Percentiles rank a stretch among this genome's conserved stretches.
phyloP scores from a whole-genome alignment of 768 basidiomycete species.

The Hygrocybe coccinea region DNA sequence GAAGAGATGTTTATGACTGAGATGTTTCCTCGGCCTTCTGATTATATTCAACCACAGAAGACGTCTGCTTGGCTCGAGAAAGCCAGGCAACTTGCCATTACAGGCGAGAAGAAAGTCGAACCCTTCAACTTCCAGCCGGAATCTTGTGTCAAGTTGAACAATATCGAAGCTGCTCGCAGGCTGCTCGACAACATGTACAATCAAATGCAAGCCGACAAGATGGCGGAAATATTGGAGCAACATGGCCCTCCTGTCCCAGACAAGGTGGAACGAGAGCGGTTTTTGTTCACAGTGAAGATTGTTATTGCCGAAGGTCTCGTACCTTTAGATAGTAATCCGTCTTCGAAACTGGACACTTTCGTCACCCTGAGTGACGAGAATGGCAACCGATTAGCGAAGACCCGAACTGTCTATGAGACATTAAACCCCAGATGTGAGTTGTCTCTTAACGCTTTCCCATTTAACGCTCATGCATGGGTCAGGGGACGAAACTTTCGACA shows the following conservation, averaged over 20 bases:
- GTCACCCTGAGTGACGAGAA: constrained; percentile 92
- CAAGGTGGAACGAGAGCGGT: constrained; percentile 61
- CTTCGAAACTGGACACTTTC: constrained; percentile 84
- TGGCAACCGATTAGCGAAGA: constrained; percentile 87
- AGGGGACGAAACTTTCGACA: constrained; percentile 98
- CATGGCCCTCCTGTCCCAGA: constrained; percentile 66
- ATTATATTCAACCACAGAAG: constrained; percentile 78
- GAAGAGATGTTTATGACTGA: constrained; percentile 91
- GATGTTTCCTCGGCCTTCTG: constrained; percentile 83
- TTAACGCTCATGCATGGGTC: constrained; percentile 11
- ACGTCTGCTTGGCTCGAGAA: constrained; percentile 86
- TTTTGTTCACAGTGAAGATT: constrained; percentile 92
- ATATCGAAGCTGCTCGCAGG: constrained; percentile 86
- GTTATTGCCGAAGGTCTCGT: constrained; percentile 87
- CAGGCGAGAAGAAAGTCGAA: constrained; percentile 87
- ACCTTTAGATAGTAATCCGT: constrained; percentile 67
- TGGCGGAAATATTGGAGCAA: constrained; percentile 57
- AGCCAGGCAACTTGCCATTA: constrained; percentile 67
- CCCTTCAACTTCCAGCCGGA: constrained; percentile 92
- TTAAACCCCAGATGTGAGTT: constrained; percentile 82
- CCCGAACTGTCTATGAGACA: constrained; percentile 91
- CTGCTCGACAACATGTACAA: constrained; percentile 92
- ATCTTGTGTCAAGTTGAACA: constrained; percentile 97
- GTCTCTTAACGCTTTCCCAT: not conserved
- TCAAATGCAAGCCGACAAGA: constrained; percentile 84